Evolutionary conservation across 1,284 basidiomycete species (phyloP).

Genomic region (Nidula niveotomentosa): DNA sequence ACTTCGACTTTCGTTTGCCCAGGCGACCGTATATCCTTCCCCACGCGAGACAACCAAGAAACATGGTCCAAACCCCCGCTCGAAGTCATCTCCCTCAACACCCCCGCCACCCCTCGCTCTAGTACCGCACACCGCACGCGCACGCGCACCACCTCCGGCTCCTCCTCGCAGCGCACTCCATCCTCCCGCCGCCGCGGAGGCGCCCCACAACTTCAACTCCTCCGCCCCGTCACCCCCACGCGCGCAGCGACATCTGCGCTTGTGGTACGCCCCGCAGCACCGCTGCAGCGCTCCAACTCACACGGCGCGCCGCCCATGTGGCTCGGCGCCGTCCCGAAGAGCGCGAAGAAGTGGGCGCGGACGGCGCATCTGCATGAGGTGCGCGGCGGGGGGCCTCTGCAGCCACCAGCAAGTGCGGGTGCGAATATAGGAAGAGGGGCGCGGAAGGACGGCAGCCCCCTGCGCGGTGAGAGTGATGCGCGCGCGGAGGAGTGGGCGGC

Average conservation of each 20-base stretch:
- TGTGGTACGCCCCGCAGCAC: not conserved
- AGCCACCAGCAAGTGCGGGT: too few species aligned
- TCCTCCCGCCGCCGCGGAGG: not conserved
- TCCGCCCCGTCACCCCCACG: constrained; percentile 12
- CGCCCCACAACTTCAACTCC: constrained; percentile 1
- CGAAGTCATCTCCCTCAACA: not conserved
- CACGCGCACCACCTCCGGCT: not conserved
- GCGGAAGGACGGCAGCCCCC: constrained; percentile 4
- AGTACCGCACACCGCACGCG: not conserved
- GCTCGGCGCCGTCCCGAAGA: constrained; percentile 30
- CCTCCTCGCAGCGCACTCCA: not conserved
- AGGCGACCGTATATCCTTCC: not conserved
- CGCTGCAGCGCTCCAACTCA: constrained; percentile 46
- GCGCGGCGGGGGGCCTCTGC: not conserved
- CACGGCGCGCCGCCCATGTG: constrained; percentile 24
- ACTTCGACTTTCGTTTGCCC: not conserved
- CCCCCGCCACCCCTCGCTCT: not conserved
- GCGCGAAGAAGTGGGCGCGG: constrained; percentile 62
- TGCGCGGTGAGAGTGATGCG: not conserved
- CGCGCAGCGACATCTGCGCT: not conserved
- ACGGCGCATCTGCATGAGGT: constrained; percentile 76
- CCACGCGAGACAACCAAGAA: not conserved
- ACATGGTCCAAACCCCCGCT: not conserved
- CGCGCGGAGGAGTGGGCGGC: constrained; percentile 1
- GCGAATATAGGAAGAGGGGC: constrained; percentile 9